Evolutionary conservation across 2,329 filamentous ascomycete species (phyloP).

Genomic region (Cercospora citrullina): DNA sequence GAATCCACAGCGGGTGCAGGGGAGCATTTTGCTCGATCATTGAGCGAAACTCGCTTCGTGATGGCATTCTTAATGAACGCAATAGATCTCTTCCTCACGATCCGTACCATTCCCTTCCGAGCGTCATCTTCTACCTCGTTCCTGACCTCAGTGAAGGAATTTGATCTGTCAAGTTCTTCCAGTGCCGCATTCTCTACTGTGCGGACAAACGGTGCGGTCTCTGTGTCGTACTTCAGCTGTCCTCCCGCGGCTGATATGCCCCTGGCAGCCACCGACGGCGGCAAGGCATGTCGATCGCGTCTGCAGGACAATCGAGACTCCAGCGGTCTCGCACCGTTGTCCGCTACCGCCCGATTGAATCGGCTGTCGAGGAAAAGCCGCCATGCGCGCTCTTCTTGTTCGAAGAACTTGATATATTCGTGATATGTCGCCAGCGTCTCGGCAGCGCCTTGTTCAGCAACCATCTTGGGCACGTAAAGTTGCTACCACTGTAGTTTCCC

Average conservation of each 20-base stretch:
- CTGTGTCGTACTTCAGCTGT: neutral
- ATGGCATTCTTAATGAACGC: neutral
- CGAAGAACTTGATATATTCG: neutral
- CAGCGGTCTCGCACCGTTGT: neutral
- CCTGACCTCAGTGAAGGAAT: neutral
- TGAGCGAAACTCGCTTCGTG: neutral
- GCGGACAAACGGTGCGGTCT: neutral
- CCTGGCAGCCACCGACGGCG: conserved; percentile 8
- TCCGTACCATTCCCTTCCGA: neutral
- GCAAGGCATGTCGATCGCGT: conserved; percentile 14
- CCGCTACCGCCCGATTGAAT: neutral
- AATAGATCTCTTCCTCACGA: neutral
- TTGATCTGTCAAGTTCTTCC: neutral
- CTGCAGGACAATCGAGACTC: neutral
- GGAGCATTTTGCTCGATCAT: neutral
- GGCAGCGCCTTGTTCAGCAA: neutral
- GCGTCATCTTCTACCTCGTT: neutral
- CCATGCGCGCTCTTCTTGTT: neutral
- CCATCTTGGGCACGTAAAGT: neutral
- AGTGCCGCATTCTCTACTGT: neutral
- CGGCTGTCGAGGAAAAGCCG: neutral
- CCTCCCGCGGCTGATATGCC: neutral
- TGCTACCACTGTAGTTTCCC: neutral
- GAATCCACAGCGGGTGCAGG: neutral
- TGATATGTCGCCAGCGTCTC: neutral